These are phyloP conservation scores for Pelargonium nanum DNA, from an alignment of 345 rosid species.

Conservation along the genomic window DNA sequence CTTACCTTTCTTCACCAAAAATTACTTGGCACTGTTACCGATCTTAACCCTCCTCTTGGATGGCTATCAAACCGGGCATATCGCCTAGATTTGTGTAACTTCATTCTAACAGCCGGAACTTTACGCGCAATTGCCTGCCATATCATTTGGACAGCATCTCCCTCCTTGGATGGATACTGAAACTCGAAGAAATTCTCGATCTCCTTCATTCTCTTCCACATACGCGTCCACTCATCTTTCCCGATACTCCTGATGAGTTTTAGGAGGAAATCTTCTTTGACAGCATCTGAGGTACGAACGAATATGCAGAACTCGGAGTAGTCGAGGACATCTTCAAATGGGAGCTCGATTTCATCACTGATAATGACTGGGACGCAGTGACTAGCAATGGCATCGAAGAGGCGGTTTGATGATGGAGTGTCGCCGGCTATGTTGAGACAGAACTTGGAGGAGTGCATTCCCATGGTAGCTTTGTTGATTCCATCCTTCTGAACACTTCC, in stretches of 20 bases:
- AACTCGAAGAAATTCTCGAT: constrained; percentile 48
- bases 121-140: constrained; percentile 86
- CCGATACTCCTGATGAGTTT: constrained; percentile 49
- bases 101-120: constrained; percentile 49
- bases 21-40: constrained; percentile 30
- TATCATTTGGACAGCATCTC: constrained; percentile 79
- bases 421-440: constrained; percentile 97
- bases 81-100: constrained; percentile 51
- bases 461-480: constrained; percentile 47
- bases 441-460: constrained; percentile 82
- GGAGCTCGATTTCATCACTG: constrained; percentile 91
- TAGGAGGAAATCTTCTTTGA: constrained; percentile 54
- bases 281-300: constrained; percentile 68
- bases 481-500: constrained; percentile 73
- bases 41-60: constrained; percentile 15
- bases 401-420: constrained; percentile 95
- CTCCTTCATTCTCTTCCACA: constrained; percentile 60
- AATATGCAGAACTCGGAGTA: constrained; percentile 83
- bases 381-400: constrained; percentile 90
- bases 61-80: constrained; percentile 21
- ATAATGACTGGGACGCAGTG: constrained; percentile 88
- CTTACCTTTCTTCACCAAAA: constrained; percentile 37
- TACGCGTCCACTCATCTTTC: constrained; percentile 65
- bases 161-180: constrained; percentile 50
- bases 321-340: constrained; percentile 80